A percentile compares a stretch with the other conserved stretches of the same genome.
Conservation (phyloP, 768 basidiomycete species). For the Phlebiopsis flavidoalba region DNA sequence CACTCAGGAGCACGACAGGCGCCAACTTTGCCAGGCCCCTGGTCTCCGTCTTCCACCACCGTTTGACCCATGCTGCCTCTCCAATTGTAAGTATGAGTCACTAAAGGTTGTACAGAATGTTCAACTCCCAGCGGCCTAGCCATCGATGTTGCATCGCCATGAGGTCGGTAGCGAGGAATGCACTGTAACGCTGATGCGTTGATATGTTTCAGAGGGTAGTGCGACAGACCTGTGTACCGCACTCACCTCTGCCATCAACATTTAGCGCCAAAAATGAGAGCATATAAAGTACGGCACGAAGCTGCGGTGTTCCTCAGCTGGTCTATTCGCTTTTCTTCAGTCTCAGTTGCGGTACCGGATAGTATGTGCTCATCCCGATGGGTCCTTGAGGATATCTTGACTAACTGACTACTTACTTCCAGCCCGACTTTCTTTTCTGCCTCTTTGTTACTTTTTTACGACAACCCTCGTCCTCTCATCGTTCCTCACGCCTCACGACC, state of each 20-base stretch:
- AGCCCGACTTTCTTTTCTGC: neutral
- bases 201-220: neutral
- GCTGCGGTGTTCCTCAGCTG: neutral
- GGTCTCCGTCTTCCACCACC: too few relatives aligned
- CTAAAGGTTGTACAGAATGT: too few relatives aligned
- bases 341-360: conserved; percentile 2
- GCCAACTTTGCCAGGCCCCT: too few relatives aligned
- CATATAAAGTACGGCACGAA: neutral
- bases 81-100: too few relatives aligned
- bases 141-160: neutral
- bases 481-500: neutral
- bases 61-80: too few relatives aligned
- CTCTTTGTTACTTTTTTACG: neutral
- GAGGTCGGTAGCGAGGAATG: neutral
- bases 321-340: neutral
- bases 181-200: neutral
- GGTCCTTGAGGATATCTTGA: neutral
- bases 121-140: too few relatives aligned
- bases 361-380: neutral
- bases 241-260: neutral
- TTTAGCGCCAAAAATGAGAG: neutral
- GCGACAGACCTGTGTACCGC: neutral
- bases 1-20: too few relatives aligned
- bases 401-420: neutral
- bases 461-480: neutral